These are phyloP conservation scores for Polygonum maritimum DNA, from an alignment of 148 eudicot genomes.

Conservation along the genomic window DNA sequence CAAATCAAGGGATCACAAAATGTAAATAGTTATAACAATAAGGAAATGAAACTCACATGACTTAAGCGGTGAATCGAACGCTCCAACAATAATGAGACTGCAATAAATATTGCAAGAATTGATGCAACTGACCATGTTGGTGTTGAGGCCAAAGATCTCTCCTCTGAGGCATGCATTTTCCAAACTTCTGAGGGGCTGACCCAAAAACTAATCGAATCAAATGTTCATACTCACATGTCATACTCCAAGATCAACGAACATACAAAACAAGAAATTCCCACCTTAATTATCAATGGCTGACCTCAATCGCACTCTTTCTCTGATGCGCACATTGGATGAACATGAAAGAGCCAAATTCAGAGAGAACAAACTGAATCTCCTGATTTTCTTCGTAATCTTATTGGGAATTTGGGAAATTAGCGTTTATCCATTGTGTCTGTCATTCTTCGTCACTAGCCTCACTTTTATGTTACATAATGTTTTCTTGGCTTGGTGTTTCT, in stretches of 20 bases:
- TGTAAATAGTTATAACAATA: too few relatives aligned
- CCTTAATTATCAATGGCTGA: neutral
- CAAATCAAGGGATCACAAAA: neutral
- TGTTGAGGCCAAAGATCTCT: conserved; percentile 80
- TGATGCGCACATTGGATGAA: neutral
- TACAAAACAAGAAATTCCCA: neutral
- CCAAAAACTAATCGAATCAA: neutral
- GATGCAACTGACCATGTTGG: conserved; percentile 98
- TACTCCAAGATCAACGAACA: neutral
- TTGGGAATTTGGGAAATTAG: too few relatives aligned
- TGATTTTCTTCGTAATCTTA: too few relatives aligned
- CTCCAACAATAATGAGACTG: conserved; percentile 82
- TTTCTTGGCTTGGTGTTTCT: too few relatives aligned
- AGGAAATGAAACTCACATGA: conserved; percentile 40
- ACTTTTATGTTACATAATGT: too few relatives aligned
- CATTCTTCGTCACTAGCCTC: too few relatives aligned
- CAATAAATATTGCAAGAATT: conserved; percentile 78
- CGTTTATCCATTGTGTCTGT: too few relatives aligned
- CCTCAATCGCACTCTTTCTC: neutral
- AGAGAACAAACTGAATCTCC: too few relatives aligned
- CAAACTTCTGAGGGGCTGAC: too few relatives aligned
- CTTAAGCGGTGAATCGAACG: conserved; percentile 71
- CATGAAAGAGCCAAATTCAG: neutral
- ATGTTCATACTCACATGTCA: neutral
- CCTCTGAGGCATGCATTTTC: conserved; percentile 42